Conservation (phyloP, 106 monocot species). For the Acanthochlamys bracteata region DNA sequence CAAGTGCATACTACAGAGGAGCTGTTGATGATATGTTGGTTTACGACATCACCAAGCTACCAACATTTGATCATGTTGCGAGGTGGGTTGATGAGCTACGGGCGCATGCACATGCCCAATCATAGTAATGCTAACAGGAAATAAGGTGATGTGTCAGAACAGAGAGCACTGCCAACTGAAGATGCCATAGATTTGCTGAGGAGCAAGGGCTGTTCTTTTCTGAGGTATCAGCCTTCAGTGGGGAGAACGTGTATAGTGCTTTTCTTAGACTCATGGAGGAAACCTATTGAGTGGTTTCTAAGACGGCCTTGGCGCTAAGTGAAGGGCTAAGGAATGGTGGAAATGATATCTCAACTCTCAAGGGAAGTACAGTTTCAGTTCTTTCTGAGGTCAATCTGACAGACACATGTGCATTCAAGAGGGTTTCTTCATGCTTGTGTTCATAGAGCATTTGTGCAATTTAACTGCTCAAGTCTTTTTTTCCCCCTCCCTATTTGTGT, state of each 20-base stretch:
- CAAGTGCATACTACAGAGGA: constrained; percentile 68
- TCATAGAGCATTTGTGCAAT: constrained; percentile 5
- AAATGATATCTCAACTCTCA: constrained; percentile 27
- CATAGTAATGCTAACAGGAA: constrained; percentile 56
- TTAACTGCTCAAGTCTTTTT: neutral
- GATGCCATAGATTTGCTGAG: constrained; percentile 59
- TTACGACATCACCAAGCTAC: constrained; percentile 28
- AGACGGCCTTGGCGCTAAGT: constrained; percentile 33
- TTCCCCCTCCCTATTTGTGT: neutral
- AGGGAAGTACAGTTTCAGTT: constrained; percentile 37
- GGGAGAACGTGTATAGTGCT: constrained; percentile 55
- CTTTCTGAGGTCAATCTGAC: constrained; percentile 31
- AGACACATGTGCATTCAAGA: constrained; percentile 64
- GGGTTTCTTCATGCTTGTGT: constrained; percentile 33
- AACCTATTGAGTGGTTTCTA: constrained; percentile 37
- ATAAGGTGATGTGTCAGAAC: constrained; percentile 43
- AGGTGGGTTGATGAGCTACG: constrained; percentile 40
- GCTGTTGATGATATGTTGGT: constrained; percentile 53
- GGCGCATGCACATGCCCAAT: constrained; percentile 31
- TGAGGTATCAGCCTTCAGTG: constrained; percentile 60
- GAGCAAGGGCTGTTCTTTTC: constrained; percentile 75
- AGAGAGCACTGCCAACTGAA: constrained; percentile 31
- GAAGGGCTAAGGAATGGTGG: constrained; percentile 7
- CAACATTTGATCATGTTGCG: constrained; percentile 37
- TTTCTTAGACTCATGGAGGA: constrained; percentile 53